Evolutionary conservation across 2,329 filamentous ascomycete species (phyloP).

Genomic region (Fusarium sp.): DNA sequence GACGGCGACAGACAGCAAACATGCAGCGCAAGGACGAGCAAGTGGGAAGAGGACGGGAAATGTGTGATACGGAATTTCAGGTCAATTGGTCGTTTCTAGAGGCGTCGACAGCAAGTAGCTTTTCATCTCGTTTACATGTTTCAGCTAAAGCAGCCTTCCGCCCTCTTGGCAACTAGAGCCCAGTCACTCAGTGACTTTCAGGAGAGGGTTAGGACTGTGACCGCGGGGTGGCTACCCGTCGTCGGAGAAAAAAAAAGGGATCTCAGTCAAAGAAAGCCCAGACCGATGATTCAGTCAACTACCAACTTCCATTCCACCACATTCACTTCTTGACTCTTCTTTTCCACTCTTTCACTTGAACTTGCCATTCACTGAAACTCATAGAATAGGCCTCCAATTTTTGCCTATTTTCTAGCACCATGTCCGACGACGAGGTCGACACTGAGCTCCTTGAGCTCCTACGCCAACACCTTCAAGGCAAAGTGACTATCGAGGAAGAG

Average conservation of each 20-base stretch:
- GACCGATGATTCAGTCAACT: slow-evolving; percentile 37
- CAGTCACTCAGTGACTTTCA: background rate
- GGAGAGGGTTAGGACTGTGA: slow-evolving; percentile 1
- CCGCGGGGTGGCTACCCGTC: slow-evolving; percentile 19
- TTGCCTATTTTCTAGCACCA: slow-evolving; percentile 49
- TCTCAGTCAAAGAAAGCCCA: slow-evolving; percentile 22
- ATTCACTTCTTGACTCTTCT: slow-evolving; percentile 25
- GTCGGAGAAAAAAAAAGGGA: slow-evolving; percentile 23
- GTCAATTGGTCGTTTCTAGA: slow-evolving; percentile 5
- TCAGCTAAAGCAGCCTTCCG: slow-evolving; percentile 5
- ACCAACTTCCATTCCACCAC: slow-evolving; percentile 4
- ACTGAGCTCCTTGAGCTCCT: slow-evolving; percentile 88
- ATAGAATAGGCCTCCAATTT: background rate
- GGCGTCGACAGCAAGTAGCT: background rate
- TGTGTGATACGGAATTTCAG: background rate
- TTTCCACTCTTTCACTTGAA: background rate
- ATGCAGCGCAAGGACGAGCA: slow-evolving; percentile 2
- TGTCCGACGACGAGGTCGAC: slow-evolving; percentile 94
- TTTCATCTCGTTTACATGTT: slow-evolving; percentile 15
- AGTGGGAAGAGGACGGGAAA: background rate
- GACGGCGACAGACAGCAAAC: slow-evolving; percentile 1
- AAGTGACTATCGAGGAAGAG: slow-evolving; percentile 64
- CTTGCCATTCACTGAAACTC: background rate
- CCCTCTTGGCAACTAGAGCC: background rate
- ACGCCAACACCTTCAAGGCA: slow-evolving; percentile 79